Evolutionary conservation across 805 yeast genomes (phyloP).

Genomic region (Metschnikowia baotianmanensis): DNA sequence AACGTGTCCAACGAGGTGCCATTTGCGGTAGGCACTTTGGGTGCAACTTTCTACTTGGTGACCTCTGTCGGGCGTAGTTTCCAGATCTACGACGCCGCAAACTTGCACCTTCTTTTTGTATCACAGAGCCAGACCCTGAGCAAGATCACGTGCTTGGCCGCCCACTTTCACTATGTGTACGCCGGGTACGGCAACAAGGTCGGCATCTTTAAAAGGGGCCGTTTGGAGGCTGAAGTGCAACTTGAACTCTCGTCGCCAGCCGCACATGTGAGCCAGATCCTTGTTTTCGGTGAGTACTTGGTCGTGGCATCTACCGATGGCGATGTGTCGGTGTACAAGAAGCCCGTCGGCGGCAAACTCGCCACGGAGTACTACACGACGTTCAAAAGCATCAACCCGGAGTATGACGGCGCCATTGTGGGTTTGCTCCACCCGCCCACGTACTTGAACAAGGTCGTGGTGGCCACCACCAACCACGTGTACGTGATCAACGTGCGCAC

Average conservation of each 20-base stretch:
- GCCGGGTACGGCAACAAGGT: constrained; percentile 70
- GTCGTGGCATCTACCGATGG: constrained; percentile 49
- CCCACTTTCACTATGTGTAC: constrained; percentile 82
- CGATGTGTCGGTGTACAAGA: constrained; percentile 53
- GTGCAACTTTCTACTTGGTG: constrained; percentile 81
- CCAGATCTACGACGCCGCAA: constrained; percentile 91
- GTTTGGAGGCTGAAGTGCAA: constrained; percentile 40
- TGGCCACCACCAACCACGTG: constrained; percentile 68
- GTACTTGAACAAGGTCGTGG: constrained; percentile 81
- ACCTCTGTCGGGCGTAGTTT: constrained; percentile 88
- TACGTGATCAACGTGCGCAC: constrained; percentile 73
- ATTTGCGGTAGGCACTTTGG: constrained; percentile 84
- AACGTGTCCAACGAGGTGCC: constrained; percentile 86
- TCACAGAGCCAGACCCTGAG: constrained; percentile 73
- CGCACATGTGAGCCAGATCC: constrained; percentile 46
- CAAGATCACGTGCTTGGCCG: constrained; percentile 66
- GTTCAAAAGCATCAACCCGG: constrained; percentile 47
- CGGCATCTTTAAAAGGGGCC: constrained; percentile 83
- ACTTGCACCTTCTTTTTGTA: constrained; percentile 79
- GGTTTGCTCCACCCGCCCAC: constrained; percentile 83
- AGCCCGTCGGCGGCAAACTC: constrained; percentile 40
- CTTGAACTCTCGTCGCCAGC: constrained; percentile 17
- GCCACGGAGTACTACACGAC: constrained; percentile 69
- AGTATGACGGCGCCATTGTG: constrained; percentile 69
- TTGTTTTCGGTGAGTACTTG: constrained; percentile 76